Evolutionary conservation across 1,284 basidiomycete species (phyloP).

Genomic region (Sparassis latifolia): DNA sequence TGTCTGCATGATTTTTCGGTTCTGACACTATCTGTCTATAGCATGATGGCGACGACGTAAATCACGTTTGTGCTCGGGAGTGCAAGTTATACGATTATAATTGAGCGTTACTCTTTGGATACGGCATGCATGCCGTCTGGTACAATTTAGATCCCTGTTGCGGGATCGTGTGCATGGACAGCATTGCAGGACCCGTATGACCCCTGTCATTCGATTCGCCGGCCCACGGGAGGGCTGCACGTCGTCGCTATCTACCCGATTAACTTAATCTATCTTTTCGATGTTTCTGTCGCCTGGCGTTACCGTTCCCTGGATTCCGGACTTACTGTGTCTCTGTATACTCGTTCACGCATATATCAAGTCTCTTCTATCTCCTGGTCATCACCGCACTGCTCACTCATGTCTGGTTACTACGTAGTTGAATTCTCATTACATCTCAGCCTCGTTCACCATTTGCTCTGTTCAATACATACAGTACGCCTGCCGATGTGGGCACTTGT

Average conservation of each 20-base stretch:
- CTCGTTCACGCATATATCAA: slow-evolving; percentile 18
- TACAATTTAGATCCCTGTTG: too few relatives aligned
- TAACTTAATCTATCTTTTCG: slow-evolving; percentile 22
- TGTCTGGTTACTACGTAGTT: slow-evolving; percentile 10
- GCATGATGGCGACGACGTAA: slow-evolving; percentile 26
- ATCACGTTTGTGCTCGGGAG: slow-evolving; percentile 5
- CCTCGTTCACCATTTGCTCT: slow-evolving; percentile 17
- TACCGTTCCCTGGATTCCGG: slow-evolving; percentile 20
- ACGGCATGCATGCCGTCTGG: not conserved
- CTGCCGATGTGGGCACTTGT: not conserved
- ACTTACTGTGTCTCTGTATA: slow-evolving; percentile 21
- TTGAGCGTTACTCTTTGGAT: slow-evolving; percentile 12
- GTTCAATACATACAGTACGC: slow-evolving; percentile 10
- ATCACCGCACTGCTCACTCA: slow-evolving; percentile 13
- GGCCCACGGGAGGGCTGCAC: too few relatives aligned
- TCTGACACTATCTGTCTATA: slow-evolving; percentile 2
- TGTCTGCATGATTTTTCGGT: not conserved
- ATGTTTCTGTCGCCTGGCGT: slow-evolving; percentile 15
- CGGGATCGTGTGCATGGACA: too few relatives aligned
- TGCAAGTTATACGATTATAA: slow-evolving; percentile 26
- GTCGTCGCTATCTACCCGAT: not conserved
- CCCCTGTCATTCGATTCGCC: too few relatives aligned
- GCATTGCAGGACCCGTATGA: too few relatives aligned
- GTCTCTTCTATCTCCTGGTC: slow-evolving; percentile 11
- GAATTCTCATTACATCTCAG: slow-evolving; percentile 7